Conservation (phyloP, 371 early-diverging fungal species). For the Mortierella sp. region DNA sequence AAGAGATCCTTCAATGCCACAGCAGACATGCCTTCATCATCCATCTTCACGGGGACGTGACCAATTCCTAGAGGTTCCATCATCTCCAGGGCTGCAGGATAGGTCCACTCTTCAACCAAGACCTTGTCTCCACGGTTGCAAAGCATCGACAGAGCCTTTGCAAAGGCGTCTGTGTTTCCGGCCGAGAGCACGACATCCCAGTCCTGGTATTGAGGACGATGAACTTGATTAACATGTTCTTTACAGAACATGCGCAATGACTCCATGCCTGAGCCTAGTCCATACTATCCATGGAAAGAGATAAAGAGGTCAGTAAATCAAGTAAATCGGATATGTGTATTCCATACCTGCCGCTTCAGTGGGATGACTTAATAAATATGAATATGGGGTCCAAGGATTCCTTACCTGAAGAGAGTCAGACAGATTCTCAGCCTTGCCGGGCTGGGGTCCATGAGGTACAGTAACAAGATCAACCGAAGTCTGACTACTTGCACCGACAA, state of each 20-base stretch:
- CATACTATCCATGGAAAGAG: slow-evolving; percentile 26
- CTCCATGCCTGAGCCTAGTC: slow-evolving; percentile 31
- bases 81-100: slow-evolving; percentile 79
- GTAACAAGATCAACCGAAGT: slow-evolving; percentile 15
- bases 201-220: slow-evolving; percentile 68
- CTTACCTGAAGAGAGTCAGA: slow-evolving; percentile 46
- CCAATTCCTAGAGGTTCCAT: slow-evolving; percentile 69
- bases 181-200: slow-evolving; percentile 68
- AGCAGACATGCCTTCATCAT: slow-evolving; percentile 69
- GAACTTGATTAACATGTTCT: slow-evolving; percentile 51
- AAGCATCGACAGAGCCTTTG: slow-evolving; percentile 69
- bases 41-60: slow-evolving; percentile 65
- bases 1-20: slow-evolving; percentile 58
- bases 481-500: neutral
- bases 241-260: slow-evolving; percentile 45
- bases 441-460: slow-evolving; percentile 38
- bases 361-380: too few species aligned
- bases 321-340: too few species aligned
- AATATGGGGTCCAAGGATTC: neutral
- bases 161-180: slow-evolving; percentile 72
- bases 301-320: neutral
- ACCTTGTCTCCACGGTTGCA: slow-evolving; percentile 68
- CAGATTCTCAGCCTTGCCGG: slow-evolving; percentile 40
- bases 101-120: slow-evolving; percentile 81
- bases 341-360: too few species aligned